Evolutionary conservation across 768 basidiomycete species (phyloP), one percentile per base, ranked within the genome.

Genomic region (Leccinum disarticulatum): DNA sequence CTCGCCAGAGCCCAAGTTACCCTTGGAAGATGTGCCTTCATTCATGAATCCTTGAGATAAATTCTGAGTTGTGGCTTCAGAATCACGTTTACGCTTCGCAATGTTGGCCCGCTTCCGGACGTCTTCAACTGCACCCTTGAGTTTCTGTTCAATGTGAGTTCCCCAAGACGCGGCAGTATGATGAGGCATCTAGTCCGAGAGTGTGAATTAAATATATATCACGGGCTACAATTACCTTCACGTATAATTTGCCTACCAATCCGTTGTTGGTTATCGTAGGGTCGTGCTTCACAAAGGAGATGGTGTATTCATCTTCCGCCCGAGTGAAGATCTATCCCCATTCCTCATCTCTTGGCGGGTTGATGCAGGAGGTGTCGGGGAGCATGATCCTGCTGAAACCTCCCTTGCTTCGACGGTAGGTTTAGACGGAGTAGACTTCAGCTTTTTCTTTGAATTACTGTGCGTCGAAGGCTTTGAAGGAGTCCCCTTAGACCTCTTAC

Each of bases 131-230:
- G 77, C 71, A 10, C 74, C 67, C 25, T 71, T 72, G 10, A 77
- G 41, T 55, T 69, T 68, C 54, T 60, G 61, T 31, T 62, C 48
- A 19, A 84, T 53, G 51, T 79, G 77, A n/a, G 65, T 67, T 33
- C 56, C 63, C 87, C 87, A 90, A 14, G 86, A 87, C 8, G 35
- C 67, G 6, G 64, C 13, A 3, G 77, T 64, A 68, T 90, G 89
- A 62, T 85, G 81, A 28, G 86, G 82, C 76, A 90, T 77, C 89
- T 90, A 58, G 11, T 47, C 38, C n/a, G 10, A 7, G 25, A 30
- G 33, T 4, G n/a, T 64, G 8, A 64, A 41, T 47, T 10, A 10
- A 51, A 15, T 27, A 15, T 36, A 36, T 43, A 19, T 2, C 15
- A 52, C 7, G 17, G 1, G 11, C n/a, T 22, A 46, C 52, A 14